Evolutionary conservation across 139 green algal species (phyloP).

Genomic region (Ostreobium quekettii): DNA sequence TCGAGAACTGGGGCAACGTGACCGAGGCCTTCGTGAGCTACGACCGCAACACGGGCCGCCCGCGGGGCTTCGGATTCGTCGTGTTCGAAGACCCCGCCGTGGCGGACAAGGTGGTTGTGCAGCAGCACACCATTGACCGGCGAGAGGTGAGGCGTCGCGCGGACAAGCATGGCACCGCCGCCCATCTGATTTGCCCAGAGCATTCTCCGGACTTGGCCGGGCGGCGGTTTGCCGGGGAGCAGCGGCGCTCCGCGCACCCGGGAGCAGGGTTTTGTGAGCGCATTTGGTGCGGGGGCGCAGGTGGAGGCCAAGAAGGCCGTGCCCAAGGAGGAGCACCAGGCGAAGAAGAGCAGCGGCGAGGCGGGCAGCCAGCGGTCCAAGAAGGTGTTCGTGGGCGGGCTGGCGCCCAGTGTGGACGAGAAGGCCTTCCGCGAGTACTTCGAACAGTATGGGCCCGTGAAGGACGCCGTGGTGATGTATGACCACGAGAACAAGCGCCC

Average conservation of each 20-base stretch:
- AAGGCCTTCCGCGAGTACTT: constrained; percentile 63
- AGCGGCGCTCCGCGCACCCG: background rate
- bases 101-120: constrained; percentile 75
- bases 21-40: constrained; percentile 84
- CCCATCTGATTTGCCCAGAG: too few species aligned
- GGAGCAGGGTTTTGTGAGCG: background rate
- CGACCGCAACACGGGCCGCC: constrained; percentile 73
- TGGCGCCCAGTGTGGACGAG: constrained; percentile 83
- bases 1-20: constrained; percentile 81
- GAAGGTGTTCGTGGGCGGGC: constrained; percentile 94
- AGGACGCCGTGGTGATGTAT: constrained; percentile 91
- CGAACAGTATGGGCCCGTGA: constrained; percentile 68
- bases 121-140: constrained; percentile 89
- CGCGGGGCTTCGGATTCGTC: constrained; percentile 87
- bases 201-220: too few species aligned
- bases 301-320: constrained; percentile 93
- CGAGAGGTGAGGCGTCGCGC: constrained; percentile 48
- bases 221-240: background rate
- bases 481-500: constrained; percentile 88
- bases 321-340: constrained; percentile 74
- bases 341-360: constrained; percentile 32
- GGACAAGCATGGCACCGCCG: background rate
- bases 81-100: constrained; percentile 79
- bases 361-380: constrained; percentile 43
- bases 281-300: too few species aligned